Conservation (phyloP, 2,329 filamentous ascomycete species). For the Diaporthe velutina region DNA sequence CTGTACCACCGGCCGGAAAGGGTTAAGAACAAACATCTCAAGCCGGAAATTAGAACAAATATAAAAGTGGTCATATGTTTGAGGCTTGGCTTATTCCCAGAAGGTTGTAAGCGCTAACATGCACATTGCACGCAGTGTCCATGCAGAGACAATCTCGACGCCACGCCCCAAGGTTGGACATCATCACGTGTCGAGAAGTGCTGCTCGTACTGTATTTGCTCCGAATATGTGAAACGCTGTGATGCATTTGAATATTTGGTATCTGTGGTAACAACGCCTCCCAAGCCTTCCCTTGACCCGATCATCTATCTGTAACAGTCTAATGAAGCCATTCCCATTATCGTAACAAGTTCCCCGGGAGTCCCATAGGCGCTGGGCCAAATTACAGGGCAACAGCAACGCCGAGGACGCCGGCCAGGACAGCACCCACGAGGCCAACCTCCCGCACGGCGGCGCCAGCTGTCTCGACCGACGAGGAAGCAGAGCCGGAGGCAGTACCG, state of each 20-base stretch:
- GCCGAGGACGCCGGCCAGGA: constrained; percentile 36
- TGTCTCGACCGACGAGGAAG: constrained; percentile 15
- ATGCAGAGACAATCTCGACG: constrained; percentile 1
- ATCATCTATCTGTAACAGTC: not conserved
- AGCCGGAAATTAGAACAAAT: not conserved
- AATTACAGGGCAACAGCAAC: constrained; percentile 35
- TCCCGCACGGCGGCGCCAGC: constrained; percentile 34
- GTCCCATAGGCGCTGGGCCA: not conserved
- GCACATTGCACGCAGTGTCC: not conserved
- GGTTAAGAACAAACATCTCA: not conserved
- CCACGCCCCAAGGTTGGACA: not conserved
- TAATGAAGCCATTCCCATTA: not conserved
- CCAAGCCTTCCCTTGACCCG: not conserved
- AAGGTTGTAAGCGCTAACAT: not conserved
- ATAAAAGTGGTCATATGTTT: not conserved
- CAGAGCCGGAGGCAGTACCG: constrained; percentile 15
- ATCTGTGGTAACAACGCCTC: constrained; percentile 8
- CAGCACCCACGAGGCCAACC: constrained; percentile 29
- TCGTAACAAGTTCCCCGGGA: not conserved
- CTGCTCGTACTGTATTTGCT: not conserved
- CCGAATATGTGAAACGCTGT: not conserved
- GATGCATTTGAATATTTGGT: constrained; percentile 15
- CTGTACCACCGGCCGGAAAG: not conserved
- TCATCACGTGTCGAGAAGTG: not conserved
- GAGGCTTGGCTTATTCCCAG: not conserved